These are phyloP conservation scores for Gonium pectorale DNA, from an alignment of 139 green algal species.

Conservation along the genomic window DNA sequence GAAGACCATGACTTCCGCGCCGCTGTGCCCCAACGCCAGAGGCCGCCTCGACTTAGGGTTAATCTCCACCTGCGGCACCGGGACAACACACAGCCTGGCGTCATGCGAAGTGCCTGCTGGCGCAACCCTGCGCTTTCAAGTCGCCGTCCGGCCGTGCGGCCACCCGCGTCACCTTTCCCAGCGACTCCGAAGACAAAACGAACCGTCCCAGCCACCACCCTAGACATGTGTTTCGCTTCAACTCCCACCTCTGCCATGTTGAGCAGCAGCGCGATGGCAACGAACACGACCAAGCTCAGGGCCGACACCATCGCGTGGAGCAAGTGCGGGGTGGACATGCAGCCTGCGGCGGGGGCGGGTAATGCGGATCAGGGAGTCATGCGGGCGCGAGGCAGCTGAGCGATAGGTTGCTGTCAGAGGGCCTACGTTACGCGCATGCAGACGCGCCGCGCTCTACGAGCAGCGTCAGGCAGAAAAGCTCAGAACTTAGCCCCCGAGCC, in stretches of 20 bases:
- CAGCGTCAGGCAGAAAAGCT: no score
- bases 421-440: no score
- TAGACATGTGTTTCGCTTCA: background rate
- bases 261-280: conserved; percentile 16
- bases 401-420: no score
- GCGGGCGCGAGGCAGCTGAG: no score
- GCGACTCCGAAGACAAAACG: background rate
- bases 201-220: background rate
- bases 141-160: background rate
- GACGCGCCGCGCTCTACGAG: no score
- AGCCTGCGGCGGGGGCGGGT: no score
- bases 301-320: background rate
- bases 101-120: no score
- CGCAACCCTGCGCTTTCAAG: background rate
- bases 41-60: conserved; percentile 7
- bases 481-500: no score
- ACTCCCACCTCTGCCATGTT: conserved; percentile 24
- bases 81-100: no score
- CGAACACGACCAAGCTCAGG: background rate
- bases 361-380: no score
- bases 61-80: conserved; percentile 11
- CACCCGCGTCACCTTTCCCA: background rate
- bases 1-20: conserved; percentile 2
- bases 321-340: background rate
- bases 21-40: conserved; percentile 33